Evolutionary conservation across 768 basidiomycete species (phyloP), one percentile per base, ranked within the genome.

Genomic region (Xanthoconium purpureum): DNA sequence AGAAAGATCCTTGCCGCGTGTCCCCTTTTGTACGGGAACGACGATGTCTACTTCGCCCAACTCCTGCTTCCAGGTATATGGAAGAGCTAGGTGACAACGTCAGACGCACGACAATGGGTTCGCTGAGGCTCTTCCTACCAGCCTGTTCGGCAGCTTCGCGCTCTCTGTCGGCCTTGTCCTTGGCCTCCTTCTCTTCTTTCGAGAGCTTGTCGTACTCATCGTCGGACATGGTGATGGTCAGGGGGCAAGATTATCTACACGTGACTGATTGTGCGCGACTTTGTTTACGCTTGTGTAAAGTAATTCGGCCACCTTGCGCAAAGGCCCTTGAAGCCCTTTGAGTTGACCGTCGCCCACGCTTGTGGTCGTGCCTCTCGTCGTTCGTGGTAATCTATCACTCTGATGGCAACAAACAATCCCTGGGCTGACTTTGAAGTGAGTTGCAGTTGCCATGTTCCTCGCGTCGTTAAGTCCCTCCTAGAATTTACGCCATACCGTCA

Each of bases 21-120:
- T 96, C 15, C 94, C 96, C 56, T 87, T 83, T 6, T 94, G 90
- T 5, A 99, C 88, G 9, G 91, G 87, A 11, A 98, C 77, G 13
- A 80, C 76, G 50, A 99, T 74, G 59, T 96, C 91, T 20, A 97
- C 82, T 52, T 97, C 94, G 14, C 83, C 84, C 8, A 99, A 79
- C 63, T 94, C 85, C 69, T 99, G 97, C 46, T 74, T 85, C 97
- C 97, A 99, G 52, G 73, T 76, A 72, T 96, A 98, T 6, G 97
- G 97, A 59, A 99, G 77, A 17, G 85, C 92, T 94, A 45, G 3
- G 52, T 45, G 63, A 53, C 51, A 36, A n/a, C 58, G 59, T 67
- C 59, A 62, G 64, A 57, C 53, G 55, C 54, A 53, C 63, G 51
- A 20, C 62, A 61, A 61, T 48, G 56, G 58, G 32, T 45, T 13